phyloP scores from a whole-genome alignment of 2,329 filamentous ascomycete species.

The Trichoderma hamatum region DNA sequence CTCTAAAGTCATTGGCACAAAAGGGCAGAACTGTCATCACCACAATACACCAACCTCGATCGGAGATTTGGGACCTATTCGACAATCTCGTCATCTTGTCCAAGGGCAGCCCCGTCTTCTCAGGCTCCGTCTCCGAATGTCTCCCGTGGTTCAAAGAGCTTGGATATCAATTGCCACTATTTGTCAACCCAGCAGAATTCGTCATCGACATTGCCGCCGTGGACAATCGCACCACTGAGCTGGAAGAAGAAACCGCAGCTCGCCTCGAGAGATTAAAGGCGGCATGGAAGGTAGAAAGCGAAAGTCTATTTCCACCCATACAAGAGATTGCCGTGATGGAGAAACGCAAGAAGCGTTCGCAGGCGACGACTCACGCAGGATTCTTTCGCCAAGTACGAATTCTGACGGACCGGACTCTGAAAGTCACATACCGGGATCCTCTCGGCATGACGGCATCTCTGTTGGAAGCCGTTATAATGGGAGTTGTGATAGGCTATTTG shows the following conservation, averaged over 20 bases:
- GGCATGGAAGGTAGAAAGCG: constrained; percentile 57
- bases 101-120: constrained; percentile 68
- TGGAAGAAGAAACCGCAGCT: constrained; percentile 61
- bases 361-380: constrained; percentile 51
- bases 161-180: constrained; percentile 66
- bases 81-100: constrained; percentile 72
- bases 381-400: constrained; percentile 67
- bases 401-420: constrained; percentile 68
- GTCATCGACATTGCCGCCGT: constrained; percentile 74
- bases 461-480: constrained; percentile 71
- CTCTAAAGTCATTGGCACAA: constrained; percentile 66
- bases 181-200: constrained; percentile 78
- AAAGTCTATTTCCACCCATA: constrained; percentile 34
- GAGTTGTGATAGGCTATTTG: constrained; percentile 71
- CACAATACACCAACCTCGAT: constrained; percentile 76
- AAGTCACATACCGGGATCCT: constrained; percentile 74
- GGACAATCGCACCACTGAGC: constrained; percentile 69
- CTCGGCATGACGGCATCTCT: constrained; percentile 74
- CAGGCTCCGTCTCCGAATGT: constrained; percentile 60
- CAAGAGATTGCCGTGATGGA: constrained; percentile 19
- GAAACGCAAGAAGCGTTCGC: constrained; percentile 30
- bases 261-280: constrained; percentile 64
- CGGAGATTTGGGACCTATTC: constrained; percentile 78
- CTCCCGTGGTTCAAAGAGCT: constrained; percentile 64
- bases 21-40: constrained; percentile 73